Evolutionary conservation across 2,329 filamentous ascomycete species (phyloP).

Genomic region (Penicillium sp.): DNA sequence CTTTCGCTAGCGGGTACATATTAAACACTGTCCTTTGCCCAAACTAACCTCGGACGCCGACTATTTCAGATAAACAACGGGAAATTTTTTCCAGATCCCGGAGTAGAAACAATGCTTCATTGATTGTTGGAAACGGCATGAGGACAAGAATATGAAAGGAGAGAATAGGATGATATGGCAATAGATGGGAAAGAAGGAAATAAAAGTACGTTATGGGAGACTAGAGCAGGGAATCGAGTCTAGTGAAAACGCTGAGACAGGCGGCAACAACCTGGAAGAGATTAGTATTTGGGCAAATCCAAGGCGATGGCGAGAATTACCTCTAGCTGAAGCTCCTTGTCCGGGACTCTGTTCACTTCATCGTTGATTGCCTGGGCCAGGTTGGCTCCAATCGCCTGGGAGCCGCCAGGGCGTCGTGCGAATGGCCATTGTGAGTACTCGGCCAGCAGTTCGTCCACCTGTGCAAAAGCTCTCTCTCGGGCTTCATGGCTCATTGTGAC

Average conservation of each 20-base stretch:
- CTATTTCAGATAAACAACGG: constrained; percentile 6
- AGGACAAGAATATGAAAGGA: constrained; percentile 8
- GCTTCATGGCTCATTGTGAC: constrained; percentile 92
- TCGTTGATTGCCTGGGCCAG: constrained; percentile 84
- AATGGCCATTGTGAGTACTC: constrained; percentile 99
- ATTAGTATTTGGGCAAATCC: constrained; percentile 21
- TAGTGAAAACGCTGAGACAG: constrained; percentile 95
- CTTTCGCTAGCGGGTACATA: constrained; percentile 14
- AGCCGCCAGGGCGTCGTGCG: constrained; percentile 75
- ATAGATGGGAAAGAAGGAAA: constrained; percentile 9
- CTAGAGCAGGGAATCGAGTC: constrained; percentile 91
- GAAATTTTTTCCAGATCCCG: background rate
- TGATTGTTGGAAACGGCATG: background rate
- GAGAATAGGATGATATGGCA: constrained; percentile 11
- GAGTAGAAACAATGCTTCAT: constrained; percentile 11
- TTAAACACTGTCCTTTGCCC: constrained; percentile 13
- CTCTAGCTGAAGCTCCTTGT: constrained; percentile 95
- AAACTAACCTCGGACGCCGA: constrained; percentile 10
- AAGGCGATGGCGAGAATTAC: constrained; percentile 56
- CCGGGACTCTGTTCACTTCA: constrained; percentile 84
- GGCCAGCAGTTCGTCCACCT: constrained; percentile 92
- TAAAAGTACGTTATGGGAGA: constrained; percentile 19
- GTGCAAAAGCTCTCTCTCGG: constrained; percentile 90
- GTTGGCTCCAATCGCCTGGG: constrained; percentile 88
- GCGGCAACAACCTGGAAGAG: constrained; percentile 75